These are phyloP conservation scores for Pneumocystis murina DNA, from an alignment of 1,139 yeast species.

Conservation along the genomic window DNA sequence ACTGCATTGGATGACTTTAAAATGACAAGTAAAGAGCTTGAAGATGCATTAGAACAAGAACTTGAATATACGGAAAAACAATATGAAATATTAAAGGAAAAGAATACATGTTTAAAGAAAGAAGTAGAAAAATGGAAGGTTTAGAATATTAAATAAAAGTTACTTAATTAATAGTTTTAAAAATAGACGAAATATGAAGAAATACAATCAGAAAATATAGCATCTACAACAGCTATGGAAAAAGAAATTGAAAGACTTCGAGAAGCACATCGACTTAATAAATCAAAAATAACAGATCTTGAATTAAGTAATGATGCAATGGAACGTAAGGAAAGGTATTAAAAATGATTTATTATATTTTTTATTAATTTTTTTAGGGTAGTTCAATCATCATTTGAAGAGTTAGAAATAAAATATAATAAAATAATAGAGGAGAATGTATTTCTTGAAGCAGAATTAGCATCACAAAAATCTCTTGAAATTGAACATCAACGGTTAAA, in stretches of 20 bases:
- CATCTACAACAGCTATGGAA: slow-evolving; percentile 20
- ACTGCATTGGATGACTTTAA: slow-evolving; percentile 18
- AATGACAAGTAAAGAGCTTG: slow-evolving; percentile 19
- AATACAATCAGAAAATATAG: slow-evolving; percentile 20
- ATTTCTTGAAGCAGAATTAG: slow-evolving; percentile 24
- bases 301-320: slow-evolving; percentile 28
- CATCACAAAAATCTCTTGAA: slow-evolving; percentile 18
- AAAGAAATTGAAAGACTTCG: slow-evolving; percentile 20
- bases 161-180: not conserved
- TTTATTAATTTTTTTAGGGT: not conserved
- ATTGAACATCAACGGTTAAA: slow-evolving; percentile 24
- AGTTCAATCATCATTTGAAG: slow-evolving; percentile 19
- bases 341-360: not conserved
- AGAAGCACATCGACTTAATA: slow-evolving; percentile 16
- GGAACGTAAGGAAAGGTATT: slow-evolving; percentile 23
- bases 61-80: slow-evolving; percentile 23
- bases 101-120: slow-evolving; percentile 16
- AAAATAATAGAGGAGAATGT: slow-evolving; percentile 24
- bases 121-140: slow-evolving; percentile 20
- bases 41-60: slow-evolving; percentile 24
- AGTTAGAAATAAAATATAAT: slow-evolving; percentile 22
- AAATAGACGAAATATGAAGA: slow-evolving; percentile 17
- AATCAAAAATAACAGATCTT: slow-evolving; percentile 23
- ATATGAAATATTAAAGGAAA: slow-evolving; percentile 18
- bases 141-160: not conserved